These are phyloP conservation scores for Penicillium nucicola DNA, from an alignment of 495 filamentous ascomycete species.

Conservation along the genomic window DNA sequence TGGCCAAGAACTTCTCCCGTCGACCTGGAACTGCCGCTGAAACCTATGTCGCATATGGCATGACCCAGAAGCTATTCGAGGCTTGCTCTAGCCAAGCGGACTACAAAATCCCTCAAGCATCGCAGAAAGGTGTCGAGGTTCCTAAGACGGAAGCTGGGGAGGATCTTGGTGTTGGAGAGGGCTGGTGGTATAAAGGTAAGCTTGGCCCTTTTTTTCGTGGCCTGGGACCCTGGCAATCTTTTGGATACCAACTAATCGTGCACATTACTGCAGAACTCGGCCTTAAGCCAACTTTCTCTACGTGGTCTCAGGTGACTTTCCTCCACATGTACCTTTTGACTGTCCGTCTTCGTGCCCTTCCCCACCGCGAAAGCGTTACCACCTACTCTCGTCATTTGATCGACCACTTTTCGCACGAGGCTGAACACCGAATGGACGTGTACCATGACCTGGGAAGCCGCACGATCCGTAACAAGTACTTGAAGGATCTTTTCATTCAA, in stretches of 20 bases:
- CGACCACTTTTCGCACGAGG: slow-evolving; percentile 91
- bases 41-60: slow-evolving; percentile 72
- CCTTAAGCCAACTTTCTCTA: slow-evolving; percentile 80
- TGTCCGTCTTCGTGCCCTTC: slow-evolving; percentile 78
- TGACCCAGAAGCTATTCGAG: slow-evolving; percentile 75
- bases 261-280: slow-evolving; percentile 44
- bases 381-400: slow-evolving; percentile 74
- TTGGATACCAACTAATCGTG: background rate
- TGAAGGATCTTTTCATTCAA: slow-evolving; percentile 89
- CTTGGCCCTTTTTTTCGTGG: background rate
- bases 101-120: slow-evolving; percentile 62
- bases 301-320: slow-evolving; percentile 94
- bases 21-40: slow-evolving; percentile 48
- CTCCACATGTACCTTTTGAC: slow-evolving; percentile 91
- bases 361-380: slow-evolving; percentile 50
- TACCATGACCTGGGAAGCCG: slow-evolving; percentile 65
- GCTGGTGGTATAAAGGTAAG: slow-evolving; percentile 83
- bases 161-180: slow-evolving; percentile 69
- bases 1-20: slow-evolving; percentile 31
- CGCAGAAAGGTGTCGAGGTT: slow-evolving; percentile 52
- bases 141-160: slow-evolving; percentile 68
- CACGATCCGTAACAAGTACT: slow-evolving; percentile 71
- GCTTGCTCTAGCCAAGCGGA: slow-evolving; percentile 72
- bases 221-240: background rate
- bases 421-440: slow-evolving; percentile 80